Conservation (phyloP, 768 basidiomycete genomes). For the Hericium coralloides region DNA sequence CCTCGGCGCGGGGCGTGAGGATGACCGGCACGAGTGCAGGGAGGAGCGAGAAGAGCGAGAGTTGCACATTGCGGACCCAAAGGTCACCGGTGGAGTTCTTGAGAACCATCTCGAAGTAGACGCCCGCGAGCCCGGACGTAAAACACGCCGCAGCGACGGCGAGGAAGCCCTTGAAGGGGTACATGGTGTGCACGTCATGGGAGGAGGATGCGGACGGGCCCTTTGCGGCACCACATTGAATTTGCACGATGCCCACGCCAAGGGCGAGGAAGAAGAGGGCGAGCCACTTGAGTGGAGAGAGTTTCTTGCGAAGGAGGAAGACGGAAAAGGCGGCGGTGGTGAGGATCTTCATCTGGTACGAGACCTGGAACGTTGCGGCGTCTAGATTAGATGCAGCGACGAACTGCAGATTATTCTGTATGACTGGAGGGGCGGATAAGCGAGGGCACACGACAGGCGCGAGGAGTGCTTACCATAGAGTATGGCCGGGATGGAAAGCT, state of each 20-base stretch:
- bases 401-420: conserved; percentile 95
- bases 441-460: background rate
- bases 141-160: conserved; percentile 90
- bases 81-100: conserved; percentile 85
- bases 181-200: conserved; percentile 47
- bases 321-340: conserved; percentile 90
- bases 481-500: conserved; percentile 92
- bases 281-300: conserved; percentile 73
- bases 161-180: conserved; percentile 75
- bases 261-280: conserved; percentile 78
- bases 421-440: conserved; percentile 35
- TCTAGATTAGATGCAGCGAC: conserved; percentile 90
- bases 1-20: conserved; percentile 31
- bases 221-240: conserved; percentile 21
- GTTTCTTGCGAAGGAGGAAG: conserved; percentile 64
- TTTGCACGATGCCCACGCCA: conserved; percentile 79
- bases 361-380: conserved; percentile 94
- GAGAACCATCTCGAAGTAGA: conserved; percentile 97
- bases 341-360: conserved; percentile 95
- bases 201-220: background rate
- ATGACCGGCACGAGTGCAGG: conserved; percentile 79
- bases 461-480: conserved; percentile 55
- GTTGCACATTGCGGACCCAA: conserved; percentile 95
- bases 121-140: conserved; percentile 92
- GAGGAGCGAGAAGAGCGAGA: conserved; percentile 88